Conservation (phyloP, 2,329 filamentous ascomycete genomes). For the Claviceps cyperi region DNA sequence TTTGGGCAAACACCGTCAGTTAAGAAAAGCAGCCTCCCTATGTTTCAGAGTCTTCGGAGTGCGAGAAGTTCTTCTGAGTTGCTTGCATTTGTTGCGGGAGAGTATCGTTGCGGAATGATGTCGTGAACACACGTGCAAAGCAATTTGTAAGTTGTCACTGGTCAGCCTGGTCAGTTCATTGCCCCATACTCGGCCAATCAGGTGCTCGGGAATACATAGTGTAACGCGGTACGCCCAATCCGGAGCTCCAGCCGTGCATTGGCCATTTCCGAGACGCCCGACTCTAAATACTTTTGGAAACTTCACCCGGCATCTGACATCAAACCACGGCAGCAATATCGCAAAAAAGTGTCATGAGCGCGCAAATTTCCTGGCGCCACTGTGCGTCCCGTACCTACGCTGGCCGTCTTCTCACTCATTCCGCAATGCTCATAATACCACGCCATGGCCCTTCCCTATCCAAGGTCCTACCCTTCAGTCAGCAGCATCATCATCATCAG, state of each 20-base stretch:
- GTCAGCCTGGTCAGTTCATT: background rate
- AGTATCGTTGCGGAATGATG: background rate
- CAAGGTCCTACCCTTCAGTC: background rate
- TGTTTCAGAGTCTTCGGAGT: too few relatives aligned
- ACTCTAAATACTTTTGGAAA: background rate
- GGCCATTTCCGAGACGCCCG: background rate
- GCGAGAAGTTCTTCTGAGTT: background rate
- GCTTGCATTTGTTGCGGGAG: background rate
- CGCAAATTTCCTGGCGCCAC: slow-evolving; percentile 17
- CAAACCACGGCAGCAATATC: too few relatives aligned
- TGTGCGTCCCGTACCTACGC: slow-evolving; percentile 11
- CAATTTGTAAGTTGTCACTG: background rate
- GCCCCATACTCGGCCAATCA: background rate
- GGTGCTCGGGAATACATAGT: background rate
- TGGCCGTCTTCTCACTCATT: slow-evolving; percentile 6
- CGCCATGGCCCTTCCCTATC: background rate
- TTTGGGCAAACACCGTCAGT: background rate
- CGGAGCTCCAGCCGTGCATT: background rate
- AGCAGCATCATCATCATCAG: slow-evolving; percentile 10
- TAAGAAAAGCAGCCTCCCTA: too few relatives aligned
- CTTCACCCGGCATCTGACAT: background rate
- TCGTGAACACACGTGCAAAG: background rate
- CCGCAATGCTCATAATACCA: slow-evolving; percentile 3
- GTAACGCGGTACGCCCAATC: background rate
- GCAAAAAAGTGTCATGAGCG: slow-evolving; percentile 15